Evolutionary conservation across 2,329 filamentous ascomycete genomes (phyloP), one percentile per base, ranked within the genome.

Genomic region (Blumeria graminis): DNA sequence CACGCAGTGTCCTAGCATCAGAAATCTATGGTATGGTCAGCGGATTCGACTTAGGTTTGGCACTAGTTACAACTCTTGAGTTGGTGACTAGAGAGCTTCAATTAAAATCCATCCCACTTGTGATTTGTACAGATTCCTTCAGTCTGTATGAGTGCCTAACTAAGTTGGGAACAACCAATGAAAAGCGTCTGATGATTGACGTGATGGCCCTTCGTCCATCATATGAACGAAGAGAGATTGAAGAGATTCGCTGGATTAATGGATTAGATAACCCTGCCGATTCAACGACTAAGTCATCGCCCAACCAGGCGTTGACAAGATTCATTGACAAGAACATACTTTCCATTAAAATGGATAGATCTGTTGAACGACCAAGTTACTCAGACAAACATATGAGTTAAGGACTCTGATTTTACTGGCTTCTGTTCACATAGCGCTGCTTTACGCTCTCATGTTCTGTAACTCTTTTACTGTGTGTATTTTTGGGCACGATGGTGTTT

Each of bases 1-100:
- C 55, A 2, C 22, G 52, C 10, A 61, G 57, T 39, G 41, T 62
- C 1, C 35, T 62, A 22, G 54, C 56, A 9, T 60, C 41, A 3
- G 50, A 61, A 38, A 43, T 62, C 8, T 60, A 58, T 22, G 55
- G 43, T 0, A 56, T 60, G 38, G 51, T 57, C 11, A 18, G 6
- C 4, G 55, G 57, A 5, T 46, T 59, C n/a, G 56, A 61, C 33
- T 38, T 36, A 7, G 34, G 50, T 16, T 36, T 53, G 13, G 32
- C 34, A 14, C 11, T 35, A 16, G 18, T 18, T 16, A 35, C 32
- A 36, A 53, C 11, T 36, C 32, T 53, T 11, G 18, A 35, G 32
- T 2, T 34, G 8, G 16, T 36, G 2, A 38, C 50, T 1, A 2
- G 38, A 38, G 18, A 9, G 16, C 32, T 9, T 18, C 32, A 41